Conservation (phyloP, 1,284 basidiomycete genomes). For the Pterulicium gracile region DNA sequence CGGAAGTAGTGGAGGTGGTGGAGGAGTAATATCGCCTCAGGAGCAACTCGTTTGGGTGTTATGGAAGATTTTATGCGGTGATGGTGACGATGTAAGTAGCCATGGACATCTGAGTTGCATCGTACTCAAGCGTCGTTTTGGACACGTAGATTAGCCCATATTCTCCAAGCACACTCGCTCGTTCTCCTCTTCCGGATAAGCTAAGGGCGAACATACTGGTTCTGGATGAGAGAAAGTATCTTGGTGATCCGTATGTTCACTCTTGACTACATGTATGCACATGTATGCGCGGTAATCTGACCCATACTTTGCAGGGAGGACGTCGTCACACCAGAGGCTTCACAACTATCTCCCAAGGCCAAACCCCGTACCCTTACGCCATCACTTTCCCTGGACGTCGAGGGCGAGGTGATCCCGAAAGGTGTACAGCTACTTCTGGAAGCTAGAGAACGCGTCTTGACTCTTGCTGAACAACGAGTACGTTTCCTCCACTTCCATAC, state of each 20-base stretch:
- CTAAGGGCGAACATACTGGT: constrained; percentile 56
- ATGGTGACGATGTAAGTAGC: constrained; percentile 70
- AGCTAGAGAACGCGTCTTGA: constrained; percentile 58
- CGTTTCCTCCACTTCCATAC: constrained; percentile 12
- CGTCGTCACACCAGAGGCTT: no score
- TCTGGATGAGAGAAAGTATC: constrained; percentile 47
- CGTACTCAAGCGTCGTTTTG: no score
- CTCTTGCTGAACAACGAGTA: constrained; percentile 62
- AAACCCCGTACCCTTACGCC: constrained; percentile 14
- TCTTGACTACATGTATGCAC: constrained; percentile 5
- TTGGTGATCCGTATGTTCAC: constrained; percentile 32
- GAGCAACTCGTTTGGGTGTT: constrained; percentile 74
- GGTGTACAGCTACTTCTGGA: constrained; percentile 56
- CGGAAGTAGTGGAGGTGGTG: constrained; percentile 36
- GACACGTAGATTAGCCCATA: constrained; percentile 59
- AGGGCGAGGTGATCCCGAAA: constrained; percentile 28
- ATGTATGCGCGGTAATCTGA: no score
- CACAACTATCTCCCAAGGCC: no score
- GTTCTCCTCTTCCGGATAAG: constrained; percentile 59
- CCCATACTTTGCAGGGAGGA: no score
- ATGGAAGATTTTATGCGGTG: constrained; percentile 72
- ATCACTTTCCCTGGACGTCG: constrained; percentile 24
- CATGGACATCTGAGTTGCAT: no score
- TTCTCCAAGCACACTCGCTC: constrained; percentile 58
- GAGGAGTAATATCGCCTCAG: constrained; percentile 45